Conservation (phyloP, 208 protist species). For the Polymyxa betae region DNA sequence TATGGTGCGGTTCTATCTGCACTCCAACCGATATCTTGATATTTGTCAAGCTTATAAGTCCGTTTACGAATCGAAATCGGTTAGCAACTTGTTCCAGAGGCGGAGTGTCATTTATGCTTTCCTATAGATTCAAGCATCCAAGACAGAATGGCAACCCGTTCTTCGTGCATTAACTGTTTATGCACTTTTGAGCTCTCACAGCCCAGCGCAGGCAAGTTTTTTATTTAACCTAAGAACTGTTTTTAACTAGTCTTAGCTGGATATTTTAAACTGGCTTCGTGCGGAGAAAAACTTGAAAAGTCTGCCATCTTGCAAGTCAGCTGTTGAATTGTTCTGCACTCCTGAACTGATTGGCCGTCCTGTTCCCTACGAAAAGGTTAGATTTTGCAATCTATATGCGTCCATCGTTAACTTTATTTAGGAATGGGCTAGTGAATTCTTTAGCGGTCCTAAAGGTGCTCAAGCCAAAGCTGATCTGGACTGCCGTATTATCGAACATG, state of each 20-base stretch:
- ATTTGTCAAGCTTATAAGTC: slow-evolving; percentile 55
- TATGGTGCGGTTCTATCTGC: slow-evolving; percentile 59
- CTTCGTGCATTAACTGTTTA: not conserved
- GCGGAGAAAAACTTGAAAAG: not conserved
- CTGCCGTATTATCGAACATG: not conserved
- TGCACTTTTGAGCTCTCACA: not conserved
- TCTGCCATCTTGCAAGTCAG: not conserved
- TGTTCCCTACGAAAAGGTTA: not conserved
- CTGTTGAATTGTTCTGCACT: not conserved
- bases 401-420: too few species aligned
- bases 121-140: not conserved
- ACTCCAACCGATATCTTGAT: slow-evolving; percentile 36
- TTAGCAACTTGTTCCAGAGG: too few species aligned
- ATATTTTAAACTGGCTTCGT: not conserved
- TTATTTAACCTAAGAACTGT: too few species aligned
- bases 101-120: too few species aligned
- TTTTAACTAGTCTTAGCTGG: too few species aligned
- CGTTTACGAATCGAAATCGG: slow-evolving; percentile 8
- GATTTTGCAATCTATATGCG: too few species aligned
- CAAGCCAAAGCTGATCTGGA: not conserved
- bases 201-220: not conserved
- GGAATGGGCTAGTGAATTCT: not conserved
- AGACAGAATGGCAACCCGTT: not conserved
- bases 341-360: not conserved
- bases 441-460: not conserved